Evolutionary conservation across 768 basidiomycete species (phyloP), one percentile per base, ranked within the genome.

Genomic region (Suillus spraguei): DNA sequence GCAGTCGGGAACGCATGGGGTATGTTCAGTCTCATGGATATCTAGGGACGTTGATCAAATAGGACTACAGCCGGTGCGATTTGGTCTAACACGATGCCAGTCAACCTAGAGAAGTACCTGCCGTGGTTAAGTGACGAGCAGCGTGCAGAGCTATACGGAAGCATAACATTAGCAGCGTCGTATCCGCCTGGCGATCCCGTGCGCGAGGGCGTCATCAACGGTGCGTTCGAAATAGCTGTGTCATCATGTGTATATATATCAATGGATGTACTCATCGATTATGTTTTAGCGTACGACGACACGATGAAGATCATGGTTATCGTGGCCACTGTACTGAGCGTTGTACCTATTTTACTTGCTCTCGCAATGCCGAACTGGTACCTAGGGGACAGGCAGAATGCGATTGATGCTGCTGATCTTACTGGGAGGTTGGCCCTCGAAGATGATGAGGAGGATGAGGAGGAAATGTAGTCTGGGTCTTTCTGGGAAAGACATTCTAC

Each of bases 351-450:
- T 60, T 38, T 85, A 36, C 78, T 87, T 63, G 74, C 88, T 2
- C 74, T 90, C 67, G 75, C 85, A 60, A 87, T 90, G 79, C 84
- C 85, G 16, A 78, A 91, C 68, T 88, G 85, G 81, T 81, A 84
- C 64, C 85, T 94, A 59, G 86, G 87, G 17, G 85, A 90, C 67
- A 78, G 76, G 47, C 91, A 92, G 74, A 92, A 91, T 71, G 88
- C 89, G 0, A 82, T 89, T 17, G 89, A 91, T 35, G 55, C 60
- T 8, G 64, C 62, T 32, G 68, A 73, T 62, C 46, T 73, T n/a
- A 66, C 67, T 2, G 68, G 72, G 39, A 68, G 65, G 41, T 7
- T 32, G 24, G 41, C 24, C 13, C 14, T 39, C 10, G 60, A 60
- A 20, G 60, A 38, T 9, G 60, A n/a, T 28, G 4, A 2, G 2